Base-by-base conservation (phyloP, 116 monocot species). In the Trichopus zeylanicus region DNA sequence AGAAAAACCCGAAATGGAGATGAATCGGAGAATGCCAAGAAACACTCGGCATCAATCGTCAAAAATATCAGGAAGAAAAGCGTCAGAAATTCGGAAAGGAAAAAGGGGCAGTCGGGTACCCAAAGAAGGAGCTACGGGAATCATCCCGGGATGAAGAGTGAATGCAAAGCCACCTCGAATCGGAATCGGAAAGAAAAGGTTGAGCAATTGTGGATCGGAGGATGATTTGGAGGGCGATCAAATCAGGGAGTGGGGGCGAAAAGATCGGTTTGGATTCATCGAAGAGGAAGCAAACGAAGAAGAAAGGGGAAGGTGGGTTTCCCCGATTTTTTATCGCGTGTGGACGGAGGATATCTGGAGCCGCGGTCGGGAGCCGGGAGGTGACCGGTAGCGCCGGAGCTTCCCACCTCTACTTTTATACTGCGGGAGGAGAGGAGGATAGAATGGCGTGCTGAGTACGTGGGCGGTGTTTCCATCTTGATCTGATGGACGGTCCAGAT, bases 131-230 rank as follows among this genome's bases (percentile, higher is more conserved):
- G 13, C 42, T 16, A 42, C n/a, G 18, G 42, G 42, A 42, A 15
- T 4, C 42, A 15, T 4, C 42, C 42, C 3, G 1, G 16, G 42
- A 42, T 42, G 42, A 42, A 42, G 16, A n/a, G n/a, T 42, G 42
- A 42, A 42, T 42, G 42, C 42, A 42, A n/a, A 42, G 42, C 42
- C 42, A 42, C 42, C n/a, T n/a, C n/a, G n/a, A n/a, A n/a, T n/a
- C n/a, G n/a, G n/a, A n/a, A n/a, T n/a, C n/a, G n/a, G n/a, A n/a
- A n/a, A n/a, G n/a, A n/a, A n/a, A n/a, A n/a, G n/a, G n/a, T n/a
- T n/a, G n/a, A n/a, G n/a, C n/a, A n/a, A 18, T 13, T 16, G 4
- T 16, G 42, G 42, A 42, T 42, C 42, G 4, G 13, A 42, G 13
- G 42, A 42, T 42, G 42, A 42, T 42, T 42, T 42, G 12, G 42